Conservation (phyloP, 2,329 filamentous ascomycete species). For the Trichoderma polysporum region DNA sequence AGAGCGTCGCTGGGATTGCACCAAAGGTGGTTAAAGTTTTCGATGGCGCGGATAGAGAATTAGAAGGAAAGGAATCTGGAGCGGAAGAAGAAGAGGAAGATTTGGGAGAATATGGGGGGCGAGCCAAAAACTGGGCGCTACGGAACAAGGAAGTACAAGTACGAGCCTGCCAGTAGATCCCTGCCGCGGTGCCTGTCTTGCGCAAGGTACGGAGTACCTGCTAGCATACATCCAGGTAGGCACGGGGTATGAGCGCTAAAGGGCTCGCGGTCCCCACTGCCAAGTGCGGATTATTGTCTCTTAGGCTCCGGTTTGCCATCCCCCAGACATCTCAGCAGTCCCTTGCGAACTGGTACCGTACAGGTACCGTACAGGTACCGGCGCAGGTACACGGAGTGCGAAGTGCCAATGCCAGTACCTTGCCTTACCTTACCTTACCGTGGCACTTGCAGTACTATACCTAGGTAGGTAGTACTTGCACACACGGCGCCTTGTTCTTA, state of each 20-base stretch:
- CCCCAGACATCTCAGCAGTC: constrained; percentile 9
- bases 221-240: background rate
- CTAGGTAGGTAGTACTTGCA: background rate
- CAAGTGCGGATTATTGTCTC: constrained; percentile 5
- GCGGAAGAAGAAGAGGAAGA: constrained; percentile 7
- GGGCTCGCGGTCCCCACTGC: constrained; percentile 7
- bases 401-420: background rate
- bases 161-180: constrained; percentile 8
- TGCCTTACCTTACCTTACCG: too few relatives aligned
- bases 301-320: background rate
- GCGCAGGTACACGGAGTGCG: background rate
- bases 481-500: background rate
- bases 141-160: constrained; percentile 11
- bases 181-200: constrained; percentile 6
- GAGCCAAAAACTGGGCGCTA: constrained; percentile 11
- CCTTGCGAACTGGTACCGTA: background rate
- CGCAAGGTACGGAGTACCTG: background rate
- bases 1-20: constrained; percentile 57
- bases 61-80: constrained; percentile 12
- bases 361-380: background rate
- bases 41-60: constrained; percentile 23
- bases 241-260: constrained; percentile 16
- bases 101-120: constrained; percentile 12
- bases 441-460: too few relatives aligned
- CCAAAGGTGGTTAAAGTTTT: constrained; percentile 38